Evolutionary conservation across 2,329 filamentous ascomycete genomes (phyloP).

Genomic region (Aschersonia sp.): DNA sequence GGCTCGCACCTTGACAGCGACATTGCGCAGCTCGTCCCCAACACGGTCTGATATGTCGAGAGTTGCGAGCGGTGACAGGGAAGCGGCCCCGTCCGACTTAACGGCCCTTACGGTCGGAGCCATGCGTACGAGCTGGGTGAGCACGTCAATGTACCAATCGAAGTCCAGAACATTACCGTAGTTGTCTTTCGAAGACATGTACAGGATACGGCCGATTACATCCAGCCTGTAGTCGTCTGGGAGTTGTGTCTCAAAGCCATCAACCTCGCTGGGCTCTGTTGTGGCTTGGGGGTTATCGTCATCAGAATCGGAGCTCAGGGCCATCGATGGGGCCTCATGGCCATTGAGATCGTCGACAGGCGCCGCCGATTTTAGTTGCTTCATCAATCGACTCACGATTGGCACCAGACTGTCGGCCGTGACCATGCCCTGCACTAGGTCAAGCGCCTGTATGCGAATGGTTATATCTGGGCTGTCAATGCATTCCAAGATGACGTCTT

Average conservation of each 20-base stretch:
- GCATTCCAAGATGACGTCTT: slow-evolving; percentile 92
- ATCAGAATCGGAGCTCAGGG: slow-evolving; percentile 30
- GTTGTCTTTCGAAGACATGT: slow-evolving; percentile 81
- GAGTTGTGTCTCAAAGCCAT: slow-evolving; percentile 40
- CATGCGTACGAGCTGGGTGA: slow-evolving; percentile 71
- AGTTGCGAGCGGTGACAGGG: slow-evolving; percentile 10
- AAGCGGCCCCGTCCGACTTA: slow-evolving; percentile 20
- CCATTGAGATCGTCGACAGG: slow-evolving; percentile 31
- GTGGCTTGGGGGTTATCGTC: slow-evolving; percentile 32
- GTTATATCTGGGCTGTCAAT: slow-evolving; percentile 94
- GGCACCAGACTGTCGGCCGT: slow-evolving; percentile 69
- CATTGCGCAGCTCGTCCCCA: slow-evolving; percentile 73
- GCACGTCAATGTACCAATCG: slow-evolving; percentile 90
- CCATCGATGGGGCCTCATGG: slow-evolving; percentile 28
- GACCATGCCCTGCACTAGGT: slow-evolving; percentile 89
- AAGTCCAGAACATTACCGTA: slow-evolving; percentile 82
- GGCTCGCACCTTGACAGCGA: slow-evolving; percentile 80
- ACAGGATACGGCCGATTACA: slow-evolving; percentile 68
- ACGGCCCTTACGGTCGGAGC: slow-evolving; percentile 33
- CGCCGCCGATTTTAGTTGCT: slow-evolving; percentile 59
- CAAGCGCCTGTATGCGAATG: slow-evolving; percentile 82
- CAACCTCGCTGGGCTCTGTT: slow-evolving; percentile 16
- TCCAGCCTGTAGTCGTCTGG: slow-evolving; percentile 77
- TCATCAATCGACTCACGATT: slow-evolving; percentile 76
- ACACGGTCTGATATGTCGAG: slow-evolving; percentile 52